These are phyloP conservation scores for Verticillium dahliae DNA, from an alignment of 2,329 filamentous ascomycete genomes.

Conservation along the genomic window DNA sequence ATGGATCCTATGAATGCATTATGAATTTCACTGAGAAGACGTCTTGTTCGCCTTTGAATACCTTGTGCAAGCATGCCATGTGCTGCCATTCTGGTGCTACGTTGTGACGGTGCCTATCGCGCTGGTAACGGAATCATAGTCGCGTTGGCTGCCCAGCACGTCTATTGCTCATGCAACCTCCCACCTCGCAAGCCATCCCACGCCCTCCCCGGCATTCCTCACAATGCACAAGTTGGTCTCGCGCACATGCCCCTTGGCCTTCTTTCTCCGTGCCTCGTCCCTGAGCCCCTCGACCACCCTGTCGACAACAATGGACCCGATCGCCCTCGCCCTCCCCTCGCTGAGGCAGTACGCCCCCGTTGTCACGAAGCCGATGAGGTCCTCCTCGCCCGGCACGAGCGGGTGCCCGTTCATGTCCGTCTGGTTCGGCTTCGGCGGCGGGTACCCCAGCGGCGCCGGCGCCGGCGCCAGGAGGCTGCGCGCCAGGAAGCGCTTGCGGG, in stretches of 20 bases:
- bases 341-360: constrained; percentile 77
- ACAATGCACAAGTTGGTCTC: constrained; percentile 66
- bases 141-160: neutral
- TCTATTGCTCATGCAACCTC: constrained; percentile 46
- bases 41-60: neutral
- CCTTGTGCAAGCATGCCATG: neutral
- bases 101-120: no score
- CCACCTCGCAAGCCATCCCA: constrained; percentile 78
- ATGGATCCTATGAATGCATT: neutral
- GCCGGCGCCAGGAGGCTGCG: constrained; percentile 37
- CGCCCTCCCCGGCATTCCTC: constrained; percentile 68
- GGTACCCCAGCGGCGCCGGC: constrained; percentile 20
- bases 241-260: constrained; percentile 20
- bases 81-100: neutral
- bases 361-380: constrained; percentile 87
- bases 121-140: neutral
- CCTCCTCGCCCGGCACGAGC: constrained; percentile 62
- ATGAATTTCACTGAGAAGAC: neutral
- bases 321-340: constrained; percentile 66
- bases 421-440: constrained; percentile 26
- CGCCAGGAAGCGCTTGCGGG: constrained; percentile 36
- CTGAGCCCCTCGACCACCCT: constrained; percentile 42
- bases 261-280: constrained; percentile 7
- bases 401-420: constrained; percentile 47
- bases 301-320: constrained; percentile 62